These are phyloP conservation scores for Olyra latifolia DNA, from an alignment of 176 grass and related monocot genomes.

Conservation along the genomic window DNA sequence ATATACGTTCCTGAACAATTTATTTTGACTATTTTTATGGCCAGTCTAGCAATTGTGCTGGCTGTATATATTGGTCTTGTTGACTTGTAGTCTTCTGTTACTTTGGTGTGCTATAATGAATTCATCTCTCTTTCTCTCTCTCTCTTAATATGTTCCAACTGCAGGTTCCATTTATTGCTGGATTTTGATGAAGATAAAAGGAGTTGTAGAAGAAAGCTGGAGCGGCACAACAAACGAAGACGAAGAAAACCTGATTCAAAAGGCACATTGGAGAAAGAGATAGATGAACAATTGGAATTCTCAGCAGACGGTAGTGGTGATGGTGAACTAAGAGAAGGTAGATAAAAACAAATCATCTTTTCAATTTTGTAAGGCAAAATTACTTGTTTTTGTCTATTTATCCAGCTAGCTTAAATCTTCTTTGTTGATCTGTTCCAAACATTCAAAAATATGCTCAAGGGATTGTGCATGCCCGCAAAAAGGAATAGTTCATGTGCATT, in stretches of 20 bases:
- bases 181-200: slow-evolving; percentile 99
- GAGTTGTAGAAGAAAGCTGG: slow-evolving; percentile 96
- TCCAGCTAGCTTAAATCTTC: neutral
- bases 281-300: slow-evolving; percentile 60
- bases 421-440: neutral
- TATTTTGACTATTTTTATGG: slow-evolving; percentile 12
- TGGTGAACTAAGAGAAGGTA: slow-evolving; percentile 69
- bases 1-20: neutral
- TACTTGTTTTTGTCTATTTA: neutral
- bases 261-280: slow-evolving; percentile 59
- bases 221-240: slow-evolving; percentile 94
- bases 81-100: slow-evolving; percentile 30
- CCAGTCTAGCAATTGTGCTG: neutral
- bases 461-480: neutral
- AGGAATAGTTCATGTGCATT: neutral
- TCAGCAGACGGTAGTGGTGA: slow-evolving; percentile 49
- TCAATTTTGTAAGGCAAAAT: neutral
- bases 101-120: neutral
- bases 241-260: slow-evolving; percentile 74
- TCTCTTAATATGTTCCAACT: neutral
- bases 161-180: slow-evolving; percentile 88
- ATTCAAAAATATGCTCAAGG: neutral
- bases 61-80: neutral
- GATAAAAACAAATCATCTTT: neutral
- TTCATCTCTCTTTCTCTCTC: slow-evolving; percentile 10